Base-by-base conservation (phyloP, 2,329 filamentous ascomycete genomes). In the Neopestalotiopsis sp. region DNA sequence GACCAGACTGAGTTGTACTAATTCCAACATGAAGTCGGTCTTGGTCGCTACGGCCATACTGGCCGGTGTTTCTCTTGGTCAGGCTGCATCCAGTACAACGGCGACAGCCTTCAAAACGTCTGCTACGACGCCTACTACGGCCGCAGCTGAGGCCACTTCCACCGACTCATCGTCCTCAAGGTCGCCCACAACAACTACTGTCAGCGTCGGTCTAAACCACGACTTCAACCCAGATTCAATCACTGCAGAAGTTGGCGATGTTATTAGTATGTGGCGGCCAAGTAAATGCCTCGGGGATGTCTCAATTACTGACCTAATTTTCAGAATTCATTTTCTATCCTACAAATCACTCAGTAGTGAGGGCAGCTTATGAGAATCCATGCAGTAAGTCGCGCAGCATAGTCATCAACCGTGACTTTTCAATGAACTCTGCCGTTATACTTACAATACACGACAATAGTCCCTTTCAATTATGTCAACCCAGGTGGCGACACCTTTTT, bases 391-490 rank as follows among this genome's bases (percentile, higher is more conserved):
- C 6, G 4, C 28, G 5, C 13, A 64, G 34, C 34, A 63, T n/a
- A 13, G 3, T 32, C n/a, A 28, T 28, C 12, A 9, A 17, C 13
- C 3, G 38, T 13, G 38, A 17, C 13, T 7, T 5, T 9, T 56
- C 42, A 34, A 30, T 45, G 1, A 57, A 13, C 2, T 38, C 28
- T 66, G 34, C 10, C 14, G 5, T 24, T 12, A 9, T 56, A 24
- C 28, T 65, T 12, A 65, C 17, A 10, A 7, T n/a, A 17, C 13
- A 5, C 24, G n/a, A 17, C 30, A 17, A 42, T 49, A 67, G 66
- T 67, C 12, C 66, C 66, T 2, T 67, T 62, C 24, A 34, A 67
- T 13, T 67, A 67, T 45, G 40, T 67, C 38, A 34, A 62, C 9
- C 28, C 40, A n/a, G 58, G 42, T 9, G 66, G 40, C 24, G 34